Evolutionary conservation across 805 yeast genomes (phyloP).

Genomic region (Priceomyces medius): DNA sequence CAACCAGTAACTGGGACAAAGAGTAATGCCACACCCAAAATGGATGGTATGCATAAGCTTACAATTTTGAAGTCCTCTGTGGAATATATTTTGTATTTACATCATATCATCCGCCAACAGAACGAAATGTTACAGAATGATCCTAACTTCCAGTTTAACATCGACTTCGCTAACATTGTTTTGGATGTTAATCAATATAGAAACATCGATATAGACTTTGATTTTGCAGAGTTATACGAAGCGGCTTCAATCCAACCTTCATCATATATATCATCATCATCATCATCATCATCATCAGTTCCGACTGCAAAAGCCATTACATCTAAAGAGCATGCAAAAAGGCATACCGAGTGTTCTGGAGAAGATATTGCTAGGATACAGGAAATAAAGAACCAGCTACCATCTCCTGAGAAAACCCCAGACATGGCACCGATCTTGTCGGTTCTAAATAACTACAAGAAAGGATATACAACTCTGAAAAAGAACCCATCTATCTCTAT

Average conservation of each 20-base stretch:
- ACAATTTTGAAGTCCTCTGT: conserved; percentile 82
- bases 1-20: conserved; percentile 8
- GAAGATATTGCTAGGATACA: conserved; percentile 7
- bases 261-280: neutral
- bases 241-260: neutral
- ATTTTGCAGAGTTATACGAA: conserved; percentile 38
- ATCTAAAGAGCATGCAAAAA: neutral
- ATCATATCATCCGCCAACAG: conserved; percentile 54
- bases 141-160: conserved; percentile 37
- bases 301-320: neutral
- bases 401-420: conserved; percentile 39
- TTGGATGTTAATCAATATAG: conserved; percentile 60
- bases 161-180: conserved; percentile 53
- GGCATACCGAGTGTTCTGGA: neutral
- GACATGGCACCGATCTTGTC: conserved; percentile 36
- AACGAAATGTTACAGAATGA: conserved; percentile 33
- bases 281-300: neutral
- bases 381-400: conserved; percentile 15
- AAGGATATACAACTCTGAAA: conserved; percentile 3
- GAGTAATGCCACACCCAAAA: conserved; percentile 33
- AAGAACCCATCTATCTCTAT: conserved; percentile 15
- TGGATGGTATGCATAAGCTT: conserved; percentile 74
- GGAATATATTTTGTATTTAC: conserved; percentile 72
- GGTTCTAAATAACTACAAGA: conserved; percentile 23
- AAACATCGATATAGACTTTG: conserved; percentile 55